Percentiles rank a stretch among this genome's conserved stretches.
phyloP scores from a whole-genome alignment of 2,329 filamentous ascomycete genomes.

The Beauveria rudraprayagi region DNA sequence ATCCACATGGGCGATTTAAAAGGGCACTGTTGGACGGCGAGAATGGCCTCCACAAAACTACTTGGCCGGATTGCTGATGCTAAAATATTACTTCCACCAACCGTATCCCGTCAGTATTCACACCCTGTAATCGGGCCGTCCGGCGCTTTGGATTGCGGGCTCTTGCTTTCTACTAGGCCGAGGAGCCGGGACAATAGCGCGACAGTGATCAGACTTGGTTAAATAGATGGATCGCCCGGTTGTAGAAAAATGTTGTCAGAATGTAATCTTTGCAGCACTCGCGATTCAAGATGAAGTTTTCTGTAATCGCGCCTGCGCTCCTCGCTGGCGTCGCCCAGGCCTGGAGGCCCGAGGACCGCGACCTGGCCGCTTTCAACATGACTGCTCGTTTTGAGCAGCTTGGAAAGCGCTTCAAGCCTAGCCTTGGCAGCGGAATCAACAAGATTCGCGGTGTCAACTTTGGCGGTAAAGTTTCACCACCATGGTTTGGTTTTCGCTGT shows the following conservation, averaged over 20 bases:
- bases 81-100: slow-evolving; percentile 11
- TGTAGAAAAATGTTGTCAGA: not conserved
- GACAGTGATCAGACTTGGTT: not conserved
- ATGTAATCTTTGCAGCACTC: not conserved
- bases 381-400: slow-evolving; percentile 23
- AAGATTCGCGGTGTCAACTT: slow-evolving; percentile 49
- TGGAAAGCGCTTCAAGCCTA: slow-evolving; percentile 24
- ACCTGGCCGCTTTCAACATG: slow-evolving; percentile 26
- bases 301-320: slow-evolving; percentile 17
- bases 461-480: slow-evolving; percentile 28
- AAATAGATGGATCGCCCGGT: not conserved
- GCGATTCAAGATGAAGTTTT: slow-evolving; percentile 18
- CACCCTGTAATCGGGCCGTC: slow-evolving; percentile 9
- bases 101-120: not conserved
- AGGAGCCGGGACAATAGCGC: not conserved
- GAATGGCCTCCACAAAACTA: not conserved
- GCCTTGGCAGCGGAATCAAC: slow-evolving; percentile 14
- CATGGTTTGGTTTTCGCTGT: no score
- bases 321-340: slow-evolving; percentile 17
- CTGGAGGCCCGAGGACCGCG: slow-evolving; percentile 24
- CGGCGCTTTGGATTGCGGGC: not conserved
- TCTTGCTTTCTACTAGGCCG: not conserved
- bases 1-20: not conserved
- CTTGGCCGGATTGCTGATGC: not conserved
- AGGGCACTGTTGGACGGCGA: not conserved